Conservation (phyloP, 345 rosid genomes). For the Durio zibethinus region DNA sequence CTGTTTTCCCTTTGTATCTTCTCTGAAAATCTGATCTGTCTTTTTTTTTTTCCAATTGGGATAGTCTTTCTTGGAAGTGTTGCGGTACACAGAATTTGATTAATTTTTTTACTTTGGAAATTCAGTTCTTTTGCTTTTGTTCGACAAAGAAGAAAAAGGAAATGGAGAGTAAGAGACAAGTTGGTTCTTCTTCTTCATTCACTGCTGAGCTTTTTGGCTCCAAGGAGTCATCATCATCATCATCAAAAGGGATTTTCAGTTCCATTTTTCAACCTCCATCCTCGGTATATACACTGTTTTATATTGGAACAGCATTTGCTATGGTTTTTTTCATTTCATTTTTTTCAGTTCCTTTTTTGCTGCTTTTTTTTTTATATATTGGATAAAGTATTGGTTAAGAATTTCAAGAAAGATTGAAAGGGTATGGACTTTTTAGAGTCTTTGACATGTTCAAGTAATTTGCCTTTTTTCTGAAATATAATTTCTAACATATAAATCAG, state of each 20-base stretch:
- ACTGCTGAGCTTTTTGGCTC: conserved; percentile 64
- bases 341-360: neutral
- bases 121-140: no score
- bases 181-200: conserved; percentile 47
- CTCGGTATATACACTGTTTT: conserved; percentile 29
- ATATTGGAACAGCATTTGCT: neutral
- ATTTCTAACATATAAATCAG: no score
- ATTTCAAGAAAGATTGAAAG: no score
- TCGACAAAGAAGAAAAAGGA: neutral
- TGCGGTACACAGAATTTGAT: no score
- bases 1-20: neutral
- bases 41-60: no score
- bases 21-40: neutral
- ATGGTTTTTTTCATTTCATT: no score
- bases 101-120: no score
- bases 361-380: neutral
- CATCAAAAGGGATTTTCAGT: conserved; percentile 52
- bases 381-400: no score
- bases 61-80: no score
- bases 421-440: no score
- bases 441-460: no score
- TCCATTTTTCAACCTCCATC: conserved; percentile 66
- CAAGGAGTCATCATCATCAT: conserved; percentile 47
- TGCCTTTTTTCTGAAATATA: no score
- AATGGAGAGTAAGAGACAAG: conserved; percentile 56